A percentile compares a stretch with the other conserved stretches of the same genome.
Conservation (phyloP, 306 rosid genomes). For the Comarum palustre region DNA sequence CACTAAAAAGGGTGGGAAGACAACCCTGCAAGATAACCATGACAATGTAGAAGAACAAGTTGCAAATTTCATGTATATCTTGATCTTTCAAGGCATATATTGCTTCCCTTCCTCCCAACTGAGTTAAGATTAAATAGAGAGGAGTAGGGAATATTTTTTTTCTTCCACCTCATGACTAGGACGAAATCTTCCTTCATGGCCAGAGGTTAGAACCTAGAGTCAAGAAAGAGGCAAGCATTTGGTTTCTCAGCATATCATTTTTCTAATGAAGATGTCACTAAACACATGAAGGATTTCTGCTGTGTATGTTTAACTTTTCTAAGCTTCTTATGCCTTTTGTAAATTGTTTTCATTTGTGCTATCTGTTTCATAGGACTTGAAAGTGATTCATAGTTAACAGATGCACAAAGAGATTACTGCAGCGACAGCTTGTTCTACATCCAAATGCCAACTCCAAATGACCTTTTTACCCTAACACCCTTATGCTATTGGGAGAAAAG, state of each 20-base stretch:
- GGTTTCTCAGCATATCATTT: constrained; percentile 14
- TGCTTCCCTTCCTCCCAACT: constrained; percentile 13
- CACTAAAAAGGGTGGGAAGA: constrained; percentile 3
- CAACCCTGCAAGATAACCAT: constrained; percentile 27
- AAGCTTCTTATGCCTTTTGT: constrained; percentile 23
- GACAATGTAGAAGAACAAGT: neutral
- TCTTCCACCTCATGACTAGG: constrained; percentile 31
- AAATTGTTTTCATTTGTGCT: constrained; percentile 12
- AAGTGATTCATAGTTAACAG: constrained; percentile 10
- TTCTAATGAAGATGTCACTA: neutral
- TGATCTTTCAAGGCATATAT: neutral
- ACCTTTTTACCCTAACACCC: neutral
- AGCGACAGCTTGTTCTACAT: neutral
- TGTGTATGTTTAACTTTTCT: constrained; percentile 20
- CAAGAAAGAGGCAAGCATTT: constrained; percentile 10
- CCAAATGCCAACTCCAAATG: constrained; percentile 7
- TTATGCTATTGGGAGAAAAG: neutral
- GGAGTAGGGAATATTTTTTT: constrained; percentile 26
- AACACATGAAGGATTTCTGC: neutral
- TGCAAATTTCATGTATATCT: neutral
- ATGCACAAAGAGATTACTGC: constrained; percentile 3
- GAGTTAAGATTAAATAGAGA: neutral
- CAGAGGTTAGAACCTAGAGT: constrained; percentile 2
- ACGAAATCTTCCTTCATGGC: constrained; percentile 21
- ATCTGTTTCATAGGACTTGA: constrained; percentile 2